Evolutionary conservation across 495 filamentous ascomycete species (phyloP).

Genomic region (Aspergillus homomorphus): DNA sequence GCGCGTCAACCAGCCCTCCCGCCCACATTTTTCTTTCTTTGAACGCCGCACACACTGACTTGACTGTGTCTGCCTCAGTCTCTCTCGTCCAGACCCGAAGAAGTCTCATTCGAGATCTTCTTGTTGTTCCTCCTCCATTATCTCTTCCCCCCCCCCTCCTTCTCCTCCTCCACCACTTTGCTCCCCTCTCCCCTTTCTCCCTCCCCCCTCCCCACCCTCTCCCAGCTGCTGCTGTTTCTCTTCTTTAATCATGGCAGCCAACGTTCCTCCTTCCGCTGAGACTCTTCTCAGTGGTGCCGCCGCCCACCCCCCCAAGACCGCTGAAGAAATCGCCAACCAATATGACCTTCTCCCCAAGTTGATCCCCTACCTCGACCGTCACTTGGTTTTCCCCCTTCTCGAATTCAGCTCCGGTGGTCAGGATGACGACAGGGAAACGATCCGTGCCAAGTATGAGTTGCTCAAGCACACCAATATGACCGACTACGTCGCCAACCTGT

Average conservation of each 20-base stretch:
- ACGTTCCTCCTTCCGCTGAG: constrained; percentile 51
- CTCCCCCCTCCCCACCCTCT: constrained; percentile 19
- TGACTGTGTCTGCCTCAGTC: constrained; percentile 1
- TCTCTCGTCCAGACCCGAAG: background rate
- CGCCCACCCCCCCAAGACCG: constrained; percentile 42
- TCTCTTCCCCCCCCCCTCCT: constrained; percentile 10
- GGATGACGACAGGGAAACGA: constrained; percentile 65
- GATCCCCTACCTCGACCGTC: constrained; percentile 89
- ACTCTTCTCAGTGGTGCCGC: constrained; percentile 53
- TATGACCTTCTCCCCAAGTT: constrained; percentile 87
- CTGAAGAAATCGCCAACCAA: constrained; percentile 57
- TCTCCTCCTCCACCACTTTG: constrained; percentile 18
- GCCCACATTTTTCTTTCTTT: constrained; percentile 41
- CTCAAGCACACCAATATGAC: constrained; percentile 97
- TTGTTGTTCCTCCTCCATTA: constrained; percentile 4
- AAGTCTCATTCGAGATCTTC: background rate
- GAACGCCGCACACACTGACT: constrained; percentile 32
- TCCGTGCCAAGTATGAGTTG: constrained; percentile 81
- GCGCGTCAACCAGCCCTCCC: constrained; percentile 36
- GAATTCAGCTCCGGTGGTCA: constrained; percentile 66
- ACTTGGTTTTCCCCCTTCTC: constrained; percentile 90
- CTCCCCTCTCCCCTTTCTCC: constrained; percentile 14
- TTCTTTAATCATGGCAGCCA: constrained; percentile 61
- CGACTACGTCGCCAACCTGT: constrained; percentile 88
- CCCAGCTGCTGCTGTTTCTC: constrained; percentile 14